A percentile compares a stretch with the other conserved stretches of the same genome.
These are phyloP conservation scores for Acacia crassicarpa DNA, from an alignment of 306 rosid genomes.

Conservation along the genomic window DNA sequence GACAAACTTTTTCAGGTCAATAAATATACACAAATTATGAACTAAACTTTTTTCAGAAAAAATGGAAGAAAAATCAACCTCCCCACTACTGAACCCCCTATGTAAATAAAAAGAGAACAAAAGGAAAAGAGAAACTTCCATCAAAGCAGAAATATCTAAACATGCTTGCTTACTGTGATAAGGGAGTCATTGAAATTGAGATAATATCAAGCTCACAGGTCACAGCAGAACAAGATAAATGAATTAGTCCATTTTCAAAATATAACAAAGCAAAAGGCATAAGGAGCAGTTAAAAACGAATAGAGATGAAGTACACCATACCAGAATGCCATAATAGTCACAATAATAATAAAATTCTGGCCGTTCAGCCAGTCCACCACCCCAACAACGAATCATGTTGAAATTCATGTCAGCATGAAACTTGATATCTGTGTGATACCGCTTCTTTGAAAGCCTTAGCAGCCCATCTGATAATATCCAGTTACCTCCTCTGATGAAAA, in stretches of 20 bases:
- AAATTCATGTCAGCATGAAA: slow-evolving; percentile 97
- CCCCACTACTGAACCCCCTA: background rate
- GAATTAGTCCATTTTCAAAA: slow-evolving; percentile 2
- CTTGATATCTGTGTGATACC: slow-evolving; percentile 82
- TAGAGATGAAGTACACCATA: slow-evolving; percentile 38
- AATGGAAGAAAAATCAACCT: background rate
- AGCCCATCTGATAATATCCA: slow-evolving; percentile 99
- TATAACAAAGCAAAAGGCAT: background rate
- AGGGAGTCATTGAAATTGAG: slow-evolving; percentile 1
- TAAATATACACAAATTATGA: background rate
- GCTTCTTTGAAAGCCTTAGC: slow-evolving; percentile 79
- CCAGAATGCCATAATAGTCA: slow-evolving; percentile 89
- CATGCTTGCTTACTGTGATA: background rate
- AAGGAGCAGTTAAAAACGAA: slow-evolving; percentile 17
- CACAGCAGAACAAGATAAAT: slow-evolving; percentile 9
- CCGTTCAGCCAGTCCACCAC: slow-evolving; percentile 93
- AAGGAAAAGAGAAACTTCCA: background rate
- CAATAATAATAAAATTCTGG: slow-evolving; percentile 93
- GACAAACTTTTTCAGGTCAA: slow-evolving; percentile 19
- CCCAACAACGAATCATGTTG: slow-evolving; percentile 99
- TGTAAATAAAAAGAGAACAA: background rate
- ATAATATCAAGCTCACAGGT: slow-evolving; percentile 3
- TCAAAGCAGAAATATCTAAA: background rate
- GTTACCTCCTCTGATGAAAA: slow-evolving; percentile 91
- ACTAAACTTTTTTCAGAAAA: background rate